Percentiles rank a stretch among this genome's conserved stretches.
Conservation (phyloP, 139 green algal species). For the Chlorella sp. region DNA sequence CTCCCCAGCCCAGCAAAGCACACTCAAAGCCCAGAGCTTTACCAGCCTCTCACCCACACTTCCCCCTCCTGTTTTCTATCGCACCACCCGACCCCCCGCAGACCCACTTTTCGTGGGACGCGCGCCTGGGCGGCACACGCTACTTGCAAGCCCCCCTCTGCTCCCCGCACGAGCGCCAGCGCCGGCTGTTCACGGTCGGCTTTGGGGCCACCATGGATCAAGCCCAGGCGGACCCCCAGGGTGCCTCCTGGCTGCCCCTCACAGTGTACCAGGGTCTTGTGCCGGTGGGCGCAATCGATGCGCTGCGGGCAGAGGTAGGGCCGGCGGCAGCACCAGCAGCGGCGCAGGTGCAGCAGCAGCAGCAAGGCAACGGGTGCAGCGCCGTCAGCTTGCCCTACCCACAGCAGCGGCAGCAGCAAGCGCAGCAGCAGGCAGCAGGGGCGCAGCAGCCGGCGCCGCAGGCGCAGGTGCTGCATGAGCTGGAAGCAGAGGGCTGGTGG, state of each 20-base stretch:
- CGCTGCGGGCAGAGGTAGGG: not conserved
- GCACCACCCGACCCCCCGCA: not conserved
- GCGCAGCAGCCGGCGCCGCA: not conserved
- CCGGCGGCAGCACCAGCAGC: not conserved
- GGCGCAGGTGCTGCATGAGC: not conserved
- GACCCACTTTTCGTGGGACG: conserved; percentile 84
- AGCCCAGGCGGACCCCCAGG: not conserved
- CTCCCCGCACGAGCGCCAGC: conserved; percentile 71
- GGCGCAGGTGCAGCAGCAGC: not conserved
- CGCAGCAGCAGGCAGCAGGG: not conserved
- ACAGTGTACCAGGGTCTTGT: conserved; percentile 32
- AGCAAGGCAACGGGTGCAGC: not conserved
- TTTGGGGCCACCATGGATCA: conserved; percentile 29
- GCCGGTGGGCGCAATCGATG: not conserved
- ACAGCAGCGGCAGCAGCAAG: not conserved
- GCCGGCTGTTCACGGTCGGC: conserved; percentile 49
- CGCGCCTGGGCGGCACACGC: conserved; percentile 56
- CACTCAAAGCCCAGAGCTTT: not conserved
- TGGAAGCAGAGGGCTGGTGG: not conserved
- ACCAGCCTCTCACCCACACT: not conserved
- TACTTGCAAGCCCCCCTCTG: conserved; percentile 82
- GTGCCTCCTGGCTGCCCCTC: conserved; percentile 46
- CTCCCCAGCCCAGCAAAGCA: not conserved
- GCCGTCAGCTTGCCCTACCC: not conserved
- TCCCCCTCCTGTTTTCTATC: not conserved